Evolutionary conservation across 495 filamentous ascomycete genomes (phyloP).

Genomic region (Astrothelium subdiscretum): DNA sequence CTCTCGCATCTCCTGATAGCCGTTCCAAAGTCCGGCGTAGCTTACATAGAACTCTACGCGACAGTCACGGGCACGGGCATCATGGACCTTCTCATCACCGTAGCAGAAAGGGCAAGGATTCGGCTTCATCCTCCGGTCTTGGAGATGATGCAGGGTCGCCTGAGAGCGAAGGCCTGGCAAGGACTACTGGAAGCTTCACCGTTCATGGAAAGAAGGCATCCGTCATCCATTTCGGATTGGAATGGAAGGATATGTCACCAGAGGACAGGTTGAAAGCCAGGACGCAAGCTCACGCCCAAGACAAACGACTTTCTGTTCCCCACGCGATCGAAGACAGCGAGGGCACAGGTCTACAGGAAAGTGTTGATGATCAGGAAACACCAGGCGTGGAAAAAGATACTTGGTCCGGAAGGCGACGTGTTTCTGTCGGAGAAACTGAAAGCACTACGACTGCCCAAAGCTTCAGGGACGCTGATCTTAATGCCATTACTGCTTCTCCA

Average conservation of each 20-base stretch:
- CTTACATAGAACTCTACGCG: constrained; percentile 86
- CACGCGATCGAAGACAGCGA: background rate
- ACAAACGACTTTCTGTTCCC: background rate
- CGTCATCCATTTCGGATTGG: constrained; percentile 84
- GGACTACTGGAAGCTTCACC: constrained; percentile 79
- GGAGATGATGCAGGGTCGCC: background rate
- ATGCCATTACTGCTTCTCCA: background rate
- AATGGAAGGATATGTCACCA: constrained; percentile 39
- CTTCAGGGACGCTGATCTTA: background rate
- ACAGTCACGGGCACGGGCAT: constrained; percentile 55
- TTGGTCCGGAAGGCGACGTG: background rate
- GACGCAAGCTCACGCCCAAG: background rate
- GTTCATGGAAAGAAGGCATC: constrained; percentile 97
- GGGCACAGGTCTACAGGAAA: background rate
- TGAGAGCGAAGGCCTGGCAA: constrained; percentile 41
- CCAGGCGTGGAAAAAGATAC: background rate
- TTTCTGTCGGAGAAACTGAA: background rate
- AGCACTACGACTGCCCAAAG: background rate
- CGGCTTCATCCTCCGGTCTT: constrained; percentile 1
- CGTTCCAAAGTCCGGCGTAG: constrained; percentile 65
- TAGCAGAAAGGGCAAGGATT: constrained; percentile 63
- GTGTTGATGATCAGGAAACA: background rate
- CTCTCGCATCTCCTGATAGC: constrained; percentile 15
- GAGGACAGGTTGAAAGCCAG: background rate
- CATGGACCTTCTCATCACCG: constrained; percentile 29